Base-by-base conservation (phyloP, 345 rosid species). In the Lepidium sativum region DNA sequence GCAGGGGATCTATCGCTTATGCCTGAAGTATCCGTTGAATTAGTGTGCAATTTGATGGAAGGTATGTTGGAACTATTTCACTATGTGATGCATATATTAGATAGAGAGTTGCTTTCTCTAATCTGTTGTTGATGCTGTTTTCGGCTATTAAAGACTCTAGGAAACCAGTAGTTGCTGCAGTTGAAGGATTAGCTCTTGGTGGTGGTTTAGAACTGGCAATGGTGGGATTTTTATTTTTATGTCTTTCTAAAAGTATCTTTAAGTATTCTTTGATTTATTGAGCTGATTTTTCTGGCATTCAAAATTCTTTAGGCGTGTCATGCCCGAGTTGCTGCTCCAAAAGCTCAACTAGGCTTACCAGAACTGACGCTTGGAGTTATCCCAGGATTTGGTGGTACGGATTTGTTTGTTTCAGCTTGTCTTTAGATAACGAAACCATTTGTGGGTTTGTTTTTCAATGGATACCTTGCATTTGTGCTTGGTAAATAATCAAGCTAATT, bases 111-210 rank as follows among this genome's bases (percentile, higher is more conserved):
- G 4, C 29, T 20, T 11, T 21, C 52, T 21, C 6, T 3, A 8
- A 20, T 10, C 7, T 54, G 44, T 35, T 39, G 14, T 8, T 59
- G 50, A 60, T 76, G 54, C n/a, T 57, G 39, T 73, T 68, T 56
- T 72, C 51, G 18, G 41, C 43, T 44, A 51, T 33, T 5, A 20
- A 54, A 92, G 97, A 86, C 78, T 84, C 87, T 70, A 84, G 80
- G 83, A 92, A 89, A 83, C 98, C 98, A 35, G 48, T 89, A 70
- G 97, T 92, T 77, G 97, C 98, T 60, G 98, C 98, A 47, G 86
- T 92, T 31, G 90, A 87, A 82, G 97, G 98, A 70, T 70, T 92
- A 71, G 98, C 98, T 48, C 91, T 92, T 65, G 98, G 98, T 69
- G 98, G 98, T 79, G 98, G 98, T 74, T 79, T 92, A 58, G 98